Evolutionary conservation across 2,329 filamentous ascomycete genomes (phyloP), one percentile per base, ranked within the genome.

Genomic region (Claviceps africana): DNA sequence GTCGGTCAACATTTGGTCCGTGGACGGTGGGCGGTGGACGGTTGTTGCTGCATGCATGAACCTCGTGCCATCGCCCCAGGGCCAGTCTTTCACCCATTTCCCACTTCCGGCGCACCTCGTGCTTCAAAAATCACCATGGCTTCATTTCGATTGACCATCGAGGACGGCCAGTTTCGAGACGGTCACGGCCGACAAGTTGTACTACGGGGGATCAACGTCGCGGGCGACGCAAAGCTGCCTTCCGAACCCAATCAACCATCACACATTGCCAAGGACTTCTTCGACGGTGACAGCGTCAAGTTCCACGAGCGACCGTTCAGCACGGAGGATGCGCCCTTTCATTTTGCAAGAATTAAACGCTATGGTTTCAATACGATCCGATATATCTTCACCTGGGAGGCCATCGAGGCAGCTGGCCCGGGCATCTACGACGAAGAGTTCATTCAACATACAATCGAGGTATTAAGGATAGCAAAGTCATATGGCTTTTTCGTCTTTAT

Each of bases 301-400:
- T 98, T 98, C 63, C 85, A 91, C 58, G 79, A 82, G 54, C 79
- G 90, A 2, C 93, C 93, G 0, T 98, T 98, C 60, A 74, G 84
- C 3, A 76, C 87, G 47, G 81, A 87, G 48, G 88, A 96, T 58
- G 88, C 93, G 1, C 84, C 88, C 61, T 74, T 79, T 17, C 93
- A 98, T 66, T 96, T 98, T 67, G 79, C 86, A 13, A 79, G 90
- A 44, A 70, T 98, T 57, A 87, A 85, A 61, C 83, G 85, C 61
- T 95, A 85, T 74, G 93, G 93, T 15, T 98, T 95, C 75, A 98
- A 97, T 67, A 90, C 88, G 0, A 90, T 98, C 59, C 81, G 93
- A 64, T 98, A 98, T 68, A 75, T 98, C 59, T 98, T 97, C 65
- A 97, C 93, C 0, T 98, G 93, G 93, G 93, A 98, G 69, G 91